phyloP scores from a whole-genome alignment of 2,329 filamentous ascomycete genomes.

The Paraphoma chrysanthemicola region DNA sequence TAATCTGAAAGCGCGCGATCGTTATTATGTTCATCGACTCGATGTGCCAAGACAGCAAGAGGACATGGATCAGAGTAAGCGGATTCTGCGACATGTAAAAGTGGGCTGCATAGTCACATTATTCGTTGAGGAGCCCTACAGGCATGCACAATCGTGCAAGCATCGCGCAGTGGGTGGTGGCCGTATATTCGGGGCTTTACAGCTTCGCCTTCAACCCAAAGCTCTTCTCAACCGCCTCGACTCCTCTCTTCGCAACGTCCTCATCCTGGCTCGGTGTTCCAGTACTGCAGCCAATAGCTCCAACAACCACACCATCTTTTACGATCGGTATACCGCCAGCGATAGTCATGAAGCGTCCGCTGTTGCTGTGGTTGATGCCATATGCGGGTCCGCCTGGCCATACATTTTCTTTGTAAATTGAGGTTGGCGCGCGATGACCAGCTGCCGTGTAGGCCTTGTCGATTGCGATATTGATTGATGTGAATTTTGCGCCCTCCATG shows the following conservation, averaged over 20 bases:
- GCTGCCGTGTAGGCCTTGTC: conserved; percentile 67
- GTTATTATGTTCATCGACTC: not conserved
- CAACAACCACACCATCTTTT: conserved; percentile 57
- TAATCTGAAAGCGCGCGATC: not conserved
- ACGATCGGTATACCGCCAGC: conserved; percentile 61
- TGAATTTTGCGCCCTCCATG: conserved; percentile 58
- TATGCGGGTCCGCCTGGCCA: conserved; percentile 61
- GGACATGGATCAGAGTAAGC: not conserved
- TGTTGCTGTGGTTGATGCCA: conserved; percentile 61
- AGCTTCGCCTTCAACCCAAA: conserved; percentile 49
- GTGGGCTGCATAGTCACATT: not conserved
- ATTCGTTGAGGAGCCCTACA: conserved; percentile 29
- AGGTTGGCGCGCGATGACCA: conserved; percentile 60
- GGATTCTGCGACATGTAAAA: not conserved
- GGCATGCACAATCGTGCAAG: not conserved
- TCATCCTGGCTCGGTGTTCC: conserved; percentile 63
- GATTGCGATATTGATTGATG: conserved; percentile 66
- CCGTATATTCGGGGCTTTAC: conserved; percentile 16
- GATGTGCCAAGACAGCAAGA: not conserved
- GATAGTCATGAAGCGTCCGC: conserved; percentile 61
- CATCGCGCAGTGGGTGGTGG: too few species aligned
- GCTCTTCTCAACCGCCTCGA: conserved; percentile 55
- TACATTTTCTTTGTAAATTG: conserved; percentile 61
- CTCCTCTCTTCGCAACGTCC: conserved; percentile 60
- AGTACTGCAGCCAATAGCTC: conserved; percentile 62